Base-by-base conservation (phyloP, 2,329 filamentous ascomycete species). In the Hymenoscyphus salicellus region DNA sequence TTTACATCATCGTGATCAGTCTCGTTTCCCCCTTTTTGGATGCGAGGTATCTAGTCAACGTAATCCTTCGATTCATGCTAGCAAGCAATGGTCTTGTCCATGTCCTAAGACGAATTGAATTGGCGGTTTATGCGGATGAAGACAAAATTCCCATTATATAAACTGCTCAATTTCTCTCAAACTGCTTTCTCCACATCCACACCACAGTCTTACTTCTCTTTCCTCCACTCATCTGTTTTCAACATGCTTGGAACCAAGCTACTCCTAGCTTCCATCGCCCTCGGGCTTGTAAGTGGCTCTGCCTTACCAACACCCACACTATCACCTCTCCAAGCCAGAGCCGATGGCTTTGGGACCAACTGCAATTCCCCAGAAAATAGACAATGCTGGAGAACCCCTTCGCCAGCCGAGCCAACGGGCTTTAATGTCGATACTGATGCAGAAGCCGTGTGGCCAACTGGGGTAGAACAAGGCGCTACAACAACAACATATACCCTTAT, bases 371-470 rank as follows among this genome's bases (percentile, higher is more conserved):
- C 60, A 32, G 20, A 16, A 7, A 16, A 61, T 20, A 61, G 32
- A 46, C 7, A 7, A 11, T 61, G 49, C 20, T 61, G 60, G 60
- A 55, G n/a, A 32, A 38, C 14, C 5, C 23, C 58, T 23, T 7
- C 17, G n/a, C 16, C 26, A 32, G 43, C 36, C 14, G 36, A 38
- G 36, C 36, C 23, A 55, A 55, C 8, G 7, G 46, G 46, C 16
- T 61, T 55, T 30, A 28, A 61, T 26, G 8, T 55, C 10, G 20
- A 61, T 38, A 61, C 46, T 28, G 60, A 61, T 30, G 43, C 60
- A 5, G 60, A 41, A 11, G 52, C 46, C 3, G 33, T 41, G 17
- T 61, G 60, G 60, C 58, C 58, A 1, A 26, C 46, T 2, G 20
- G 32, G n/a, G 30, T 23, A 8, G 58, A 49, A n/a, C 41, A 49